Evolutionary conservation across 805 yeast genomes (phyloP), one percentile per base, ranked within the genome.

Genomic region (Candida schatavii): DNA sequence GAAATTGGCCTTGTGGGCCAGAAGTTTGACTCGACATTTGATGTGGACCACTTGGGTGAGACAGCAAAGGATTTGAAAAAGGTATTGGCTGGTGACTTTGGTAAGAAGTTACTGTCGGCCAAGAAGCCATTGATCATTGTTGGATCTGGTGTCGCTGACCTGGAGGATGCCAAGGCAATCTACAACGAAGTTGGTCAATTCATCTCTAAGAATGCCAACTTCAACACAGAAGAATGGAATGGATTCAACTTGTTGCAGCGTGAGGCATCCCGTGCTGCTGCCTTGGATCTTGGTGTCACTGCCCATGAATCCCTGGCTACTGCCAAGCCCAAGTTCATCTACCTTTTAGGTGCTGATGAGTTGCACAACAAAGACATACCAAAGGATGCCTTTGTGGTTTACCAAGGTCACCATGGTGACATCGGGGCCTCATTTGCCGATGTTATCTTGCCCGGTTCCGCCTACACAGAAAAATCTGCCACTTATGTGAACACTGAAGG

Each of bases 351-450:
- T 33, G 95, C 96, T 27, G 96, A 87, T 62, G 95, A 88, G 66
- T 62, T 86, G 47, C 67, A 74, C 46, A 78, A 81, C 46, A 66
- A 74, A 45, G 84, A 83, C 45, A 78, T 87, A 52, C 95, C 95
- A 50, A 72, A 74, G 61, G 93, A 87, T 60, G 88, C 96, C 3
- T 88, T 87, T 61, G 96, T 88, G 23, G 81, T 87, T 40, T 87
- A 87, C 68, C 88, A 87, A 68, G 96, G 96, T 42, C 95, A 88
- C 66, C 95, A 87, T 66, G 96, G 96, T 68, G 96, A 87, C 54
- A 64, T 77, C 18, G 96, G 96, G 52, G 96, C 96, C 22, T 81
- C 91, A 6, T 77, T 80, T 52, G 96, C 96, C 35, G 95, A 87
- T 62, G 95, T 87, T 35, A 77, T 87, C 45, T 75, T 87, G 51